Evolutionary conservation across 2,329 filamentous ascomycete species (phyloP), one percentile per base, ranked within the genome.

Genomic region (Botryotinia calthae): DNA sequence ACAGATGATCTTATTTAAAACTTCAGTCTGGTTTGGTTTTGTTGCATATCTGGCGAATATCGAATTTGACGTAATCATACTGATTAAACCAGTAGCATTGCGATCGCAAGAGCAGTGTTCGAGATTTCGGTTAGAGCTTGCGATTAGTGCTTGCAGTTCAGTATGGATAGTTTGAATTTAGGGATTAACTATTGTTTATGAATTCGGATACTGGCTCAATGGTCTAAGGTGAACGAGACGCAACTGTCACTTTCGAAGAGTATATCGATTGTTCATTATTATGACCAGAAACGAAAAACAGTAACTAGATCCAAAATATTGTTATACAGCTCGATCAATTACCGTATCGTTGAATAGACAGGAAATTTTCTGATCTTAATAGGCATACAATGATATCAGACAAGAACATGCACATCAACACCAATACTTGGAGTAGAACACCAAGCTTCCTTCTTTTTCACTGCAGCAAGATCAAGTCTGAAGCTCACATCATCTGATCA

Each of bases 311-410:
- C n/a, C 22, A 4, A n/a, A n/a, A 51, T 51, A 51, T 14, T 51
- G 1, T 3, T n/a, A n/a, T 16, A 14, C 4, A 51, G 25, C 4
- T 51, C 4, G 22, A 8, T n/a, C 12, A 14, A 0, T 14, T 51
- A 10, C 16, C 25, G 25, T 51, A n/a, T 51, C 1, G 4, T 51
- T 51, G 4, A 4, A 51, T 7, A 1, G 12, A 25, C 1, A 51
- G 25, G 10, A 51, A 51, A 51, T 0, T 1, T 14, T 14, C 25
- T n/a, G 4, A 0, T n/a, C 2, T 51, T n/a, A n/a, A 25, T 51
- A n/a, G 5, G 12, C 12, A 51, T 1, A n/a, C 2, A n/a, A 51
- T n/a, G 1, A 51, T 51, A 1, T 51, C 25, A 20, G 48, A 51
- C 25, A 14, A 14, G 4, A 51, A n/a, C 10, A n/a, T 14, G 22